Base-by-base conservation (phyloP, 495 filamentous ascomycete genomes). In the Lasiosphaeria ovina region DNA sequence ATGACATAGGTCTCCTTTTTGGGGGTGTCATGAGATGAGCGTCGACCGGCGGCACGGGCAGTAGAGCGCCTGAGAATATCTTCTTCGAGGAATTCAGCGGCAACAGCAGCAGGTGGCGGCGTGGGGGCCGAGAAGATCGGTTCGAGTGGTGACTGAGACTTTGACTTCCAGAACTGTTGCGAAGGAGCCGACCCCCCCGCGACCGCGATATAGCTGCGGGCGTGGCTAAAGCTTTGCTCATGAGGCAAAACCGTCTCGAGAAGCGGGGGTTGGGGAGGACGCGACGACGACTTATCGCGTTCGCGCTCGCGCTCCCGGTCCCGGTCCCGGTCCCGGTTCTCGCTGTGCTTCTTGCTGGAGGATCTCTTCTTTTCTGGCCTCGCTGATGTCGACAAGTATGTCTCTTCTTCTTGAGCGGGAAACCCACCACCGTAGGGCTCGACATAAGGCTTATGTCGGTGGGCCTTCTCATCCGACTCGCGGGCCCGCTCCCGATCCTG, bases 361-460 rank as follows among this genome's bases (percentile, higher is more conserved):
- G 76, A 72, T 61, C 72, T 74, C 64, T 78, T 78, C 69, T 73
- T 78, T 17, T 78, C 75, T 3, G 62, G 49, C 54, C 72, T 72
- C 24, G 70, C 65, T 24, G 62, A 34, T 11, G 66, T 24, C 24
- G 24, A 58, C 44, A 59, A 47, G 3, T 62, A 67, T 8, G 50
- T 56, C 24, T 77, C 72, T 32, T 75, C 70, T 32, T 77, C 72
- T 1, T 72, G 70, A 3, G 64, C 66, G 31, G 52, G 51, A 9
- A 57, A 59, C 17, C 65, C 63, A n/a, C 76, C 75, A 33, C 72
- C 60, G 55, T 74, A 73, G 40, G 70, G 62, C 48, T 68, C 60
- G 6, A 62, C 48, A 65, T 69, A 65, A 59, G 69, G 59, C 36
- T 56, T 61, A 44, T 66, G 54, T 33, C 69, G 61, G 49, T 68